Base-by-base conservation (phyloP, 2,329 filamentous ascomycete genomes). In the Xylaria sp. region DNA sequence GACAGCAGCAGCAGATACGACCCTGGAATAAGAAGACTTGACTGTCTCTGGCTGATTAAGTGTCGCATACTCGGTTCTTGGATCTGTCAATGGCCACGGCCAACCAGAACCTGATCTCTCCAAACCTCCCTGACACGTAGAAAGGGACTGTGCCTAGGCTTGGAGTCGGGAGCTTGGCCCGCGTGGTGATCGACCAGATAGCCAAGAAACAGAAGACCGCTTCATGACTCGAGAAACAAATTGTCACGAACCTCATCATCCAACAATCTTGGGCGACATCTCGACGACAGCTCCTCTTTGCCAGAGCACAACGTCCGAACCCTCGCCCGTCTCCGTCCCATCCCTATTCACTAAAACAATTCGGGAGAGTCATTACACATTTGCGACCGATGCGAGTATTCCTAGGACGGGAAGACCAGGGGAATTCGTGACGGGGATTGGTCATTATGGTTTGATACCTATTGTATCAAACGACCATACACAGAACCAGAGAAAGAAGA, bases 141-240 rank as follows among this genome's bases (percentile, higher is more conserved):
- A 66, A 69, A 66, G 70, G 70, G 59, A 62, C 56, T 65, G 71
- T 72, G 67, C 69, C 66, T 67, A 63, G 69, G 61, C 69, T 71
- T 67, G 67, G 68, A 64, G 68, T 61, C 65, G 61, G 71, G 67
- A 75, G 67, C 61, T 72, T 72, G 62, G 67, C 66, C 42, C 17
- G 63, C 45, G 68, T 70, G 71, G 71, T 58, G 67, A 69, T 69
- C 66, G 61, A 65, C 57, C 45, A 53, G 61, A 58, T 57, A 54
- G 21, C 45, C 17, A 39, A 64, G 61, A 65, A 54, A 54, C 54
- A 64, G 62, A 71, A 58, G 55, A 73, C 64, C 71, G 66, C 75
- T 77, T 77, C 74, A 78, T 78, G 77, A 78, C 75, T 74, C 66
- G 71, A 66, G 71, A 74, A 72, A 73, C 72, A 65, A 72, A 72